Base-by-base conservation (phyloP, 2,329 filamentous ascomycete genomes). In the Aspergillus transmontanensis region DNA sequence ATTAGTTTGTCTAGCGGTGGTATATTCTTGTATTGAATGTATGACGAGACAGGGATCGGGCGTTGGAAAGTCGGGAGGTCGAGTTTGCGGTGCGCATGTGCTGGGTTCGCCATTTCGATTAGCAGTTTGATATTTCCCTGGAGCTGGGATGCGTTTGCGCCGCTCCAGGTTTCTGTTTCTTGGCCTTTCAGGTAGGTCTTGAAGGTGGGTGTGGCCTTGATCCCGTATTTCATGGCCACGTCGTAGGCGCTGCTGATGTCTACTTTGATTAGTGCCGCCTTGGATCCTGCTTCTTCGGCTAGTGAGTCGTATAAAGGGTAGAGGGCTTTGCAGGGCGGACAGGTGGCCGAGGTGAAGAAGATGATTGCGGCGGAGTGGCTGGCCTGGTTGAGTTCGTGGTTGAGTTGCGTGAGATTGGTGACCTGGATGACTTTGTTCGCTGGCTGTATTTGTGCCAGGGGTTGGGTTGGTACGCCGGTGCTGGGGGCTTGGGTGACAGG, bases 291-390 rank as follows among this genome's bases (percentile, higher is more conserved):
- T 73, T 96, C 90, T 30, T 85, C 86, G 1, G 94, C 93, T 0
- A 97, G 82, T 67, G 92, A 84, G 64, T 96, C 90, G 71, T 92
- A 98, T 0, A 89, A 79, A 1, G 94, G 92, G 71, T 97, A 96
- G 2, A 94, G 85, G 19, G 87, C 79, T 76, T 91, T 94, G 84
- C 94, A 97, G 0, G 94, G 93, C 0, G 88, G 86, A 73, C 94
- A 97, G 2, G 90, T 95, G 2, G 90, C 87, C 4, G 92, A 96
- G 0, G 94, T 97, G 80, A 98, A 98, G 82, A 97, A 97, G 61
- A 97, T 85, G 43, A 94, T 86, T 0, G 92, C 92, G 64, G 90
- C 93, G 0, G 90, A 89, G 6, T 85, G 82, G 32, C 83, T 83
- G 0, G 91, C 90, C 1, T 81, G 79, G 0, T 80, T 75, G 6